Evolutionary conservation across 2,329 filamentous ascomycete genomes (phyloP).

Genomic region (Alternaria sp.): DNA sequence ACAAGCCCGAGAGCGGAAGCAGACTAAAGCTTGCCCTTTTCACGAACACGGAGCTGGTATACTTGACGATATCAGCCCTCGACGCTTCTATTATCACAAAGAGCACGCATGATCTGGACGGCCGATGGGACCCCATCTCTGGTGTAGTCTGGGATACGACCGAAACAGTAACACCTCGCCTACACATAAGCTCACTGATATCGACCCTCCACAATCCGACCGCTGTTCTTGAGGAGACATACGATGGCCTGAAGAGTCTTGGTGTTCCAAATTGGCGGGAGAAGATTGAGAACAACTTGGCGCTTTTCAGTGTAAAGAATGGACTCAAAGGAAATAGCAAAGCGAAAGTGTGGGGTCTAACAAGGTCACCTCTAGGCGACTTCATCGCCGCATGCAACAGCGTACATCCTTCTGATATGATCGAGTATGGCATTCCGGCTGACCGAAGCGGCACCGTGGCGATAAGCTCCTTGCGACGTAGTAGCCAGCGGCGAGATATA

Average conservation of each 20-base stretch:
- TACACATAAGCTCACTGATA: conserved; percentile 51
- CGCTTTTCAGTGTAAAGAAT: conserved; percentile 58
- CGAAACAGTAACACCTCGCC: conserved; percentile 19
- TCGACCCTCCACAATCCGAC: conserved; percentile 46
- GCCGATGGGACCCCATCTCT: conserved; percentile 54
- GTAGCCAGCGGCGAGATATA: conserved; percentile 22
- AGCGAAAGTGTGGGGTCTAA: conserved; percentile 64
- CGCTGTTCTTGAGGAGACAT: conserved; percentile 38
- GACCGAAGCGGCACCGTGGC: conserved; percentile 54
- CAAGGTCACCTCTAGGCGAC: conserved; percentile 56
- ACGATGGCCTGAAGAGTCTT: conserved; percentile 15
- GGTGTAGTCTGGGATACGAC: conserved; percentile 45
- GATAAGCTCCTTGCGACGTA: conserved; percentile 35
- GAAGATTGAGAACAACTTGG: conserved; percentile 49
- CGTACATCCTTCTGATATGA: conserved; percentile 64
- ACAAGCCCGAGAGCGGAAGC: conserved; percentile 20
- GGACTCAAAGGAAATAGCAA: conserved; percentile 60
- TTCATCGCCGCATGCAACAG: conserved; percentile 60
- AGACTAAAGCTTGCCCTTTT: conserved; percentile 45
- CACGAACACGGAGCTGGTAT: conserved; percentile 35
- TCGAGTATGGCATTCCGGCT: conserved; percentile 63
- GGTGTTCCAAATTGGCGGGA: conserved; percentile 50
- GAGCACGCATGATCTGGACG: conserved; percentile 47
- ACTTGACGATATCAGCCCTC: conserved; percentile 31
- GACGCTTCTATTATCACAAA: conserved; percentile 34